Conservation (phyloP, 2,329 filamentous ascomycete genomes). For the Fusarium sp. region DNA sequence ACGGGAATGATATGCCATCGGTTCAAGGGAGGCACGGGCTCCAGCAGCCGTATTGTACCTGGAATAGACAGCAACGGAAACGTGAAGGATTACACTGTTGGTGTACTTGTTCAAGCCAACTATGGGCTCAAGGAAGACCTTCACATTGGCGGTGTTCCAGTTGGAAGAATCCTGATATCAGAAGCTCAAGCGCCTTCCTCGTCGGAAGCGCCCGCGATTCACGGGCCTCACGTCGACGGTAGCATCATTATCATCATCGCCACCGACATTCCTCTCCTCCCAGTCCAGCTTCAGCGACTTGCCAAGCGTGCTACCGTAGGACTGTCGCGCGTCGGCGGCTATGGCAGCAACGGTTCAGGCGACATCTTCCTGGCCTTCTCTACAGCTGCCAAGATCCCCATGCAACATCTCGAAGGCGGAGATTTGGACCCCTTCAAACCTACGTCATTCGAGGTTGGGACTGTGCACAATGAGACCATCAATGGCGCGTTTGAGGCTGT, state of each 20-base stretch:
- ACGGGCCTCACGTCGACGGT: conserved; percentile 47
- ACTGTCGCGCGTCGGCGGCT: conserved; percentile 67
- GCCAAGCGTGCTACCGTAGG: conserved; percentile 71
- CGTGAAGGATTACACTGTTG: conserved; percentile 63
- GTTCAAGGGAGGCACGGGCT: conserved; percentile 74
- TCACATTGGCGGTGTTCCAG: conserved; percentile 67
- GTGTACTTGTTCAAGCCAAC: conserved; percentile 71
- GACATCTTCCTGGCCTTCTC: conserved; percentile 76
- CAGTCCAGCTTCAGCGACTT: conserved; percentile 54
- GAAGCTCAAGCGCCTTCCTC: conserved; percentile 36
- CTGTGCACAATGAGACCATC: conserved; percentile 66
- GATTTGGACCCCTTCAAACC: conserved; percentile 54
- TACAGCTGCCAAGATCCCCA: conserved; percentile 62
- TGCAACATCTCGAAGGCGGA: conserved; percentile 45
- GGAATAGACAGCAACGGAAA: conserved; percentile 49
- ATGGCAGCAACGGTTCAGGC: conserved; percentile 69
- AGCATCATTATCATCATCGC: conserved; percentile 49
- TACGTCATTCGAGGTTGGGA: conserved; percentile 7
- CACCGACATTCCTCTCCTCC: conserved; percentile 46
- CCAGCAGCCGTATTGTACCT: conserved; percentile 64
- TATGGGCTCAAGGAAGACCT: conserved; percentile 68
- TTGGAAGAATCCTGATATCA: conserved; percentile 63
- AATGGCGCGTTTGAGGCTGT: conserved; percentile 69
- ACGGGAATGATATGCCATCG: conserved; percentile 73
- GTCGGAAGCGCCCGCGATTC: conserved; percentile 34